Conservation (phyloP, 2,329 filamentous ascomycete species). For the Cordyceps cateniannulata region DNA sequence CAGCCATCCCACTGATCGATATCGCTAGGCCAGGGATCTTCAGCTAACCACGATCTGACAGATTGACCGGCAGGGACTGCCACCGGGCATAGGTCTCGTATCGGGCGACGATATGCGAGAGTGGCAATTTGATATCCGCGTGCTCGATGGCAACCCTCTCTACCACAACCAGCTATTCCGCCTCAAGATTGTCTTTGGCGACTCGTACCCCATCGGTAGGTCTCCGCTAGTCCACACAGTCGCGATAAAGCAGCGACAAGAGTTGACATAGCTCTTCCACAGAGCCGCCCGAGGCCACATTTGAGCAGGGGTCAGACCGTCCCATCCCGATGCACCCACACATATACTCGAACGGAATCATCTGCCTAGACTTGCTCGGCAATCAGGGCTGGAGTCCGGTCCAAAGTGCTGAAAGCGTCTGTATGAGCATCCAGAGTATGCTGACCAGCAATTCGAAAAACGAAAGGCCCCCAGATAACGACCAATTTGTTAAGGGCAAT, state of each 20-base stretch:
- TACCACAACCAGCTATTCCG: constrained; percentile 77
- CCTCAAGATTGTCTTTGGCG: constrained; percentile 79
- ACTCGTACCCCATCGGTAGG: constrained; percentile 83
- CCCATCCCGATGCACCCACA: constrained; percentile 92
- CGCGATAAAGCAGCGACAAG: too few species aligned
- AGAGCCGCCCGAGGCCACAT: constrained; percentile 95
- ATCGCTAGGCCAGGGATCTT: background rate
- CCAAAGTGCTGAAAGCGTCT: constrained; percentile 93
- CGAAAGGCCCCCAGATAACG: constrained; percentile 84
- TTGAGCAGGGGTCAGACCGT: constrained; percentile 58
- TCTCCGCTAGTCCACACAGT: background rate
- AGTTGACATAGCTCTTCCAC: constrained; percentile 7
- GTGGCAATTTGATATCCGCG: constrained; percentile 88
- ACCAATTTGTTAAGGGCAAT: constrained; percentile 80
- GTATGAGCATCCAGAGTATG: constrained; percentile 98
- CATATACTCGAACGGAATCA: constrained; percentile 97
- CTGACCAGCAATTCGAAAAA: constrained; percentile 89
- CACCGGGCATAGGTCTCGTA: constrained; percentile 70
- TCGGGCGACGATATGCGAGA: constrained; percentile 64
- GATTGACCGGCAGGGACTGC: constrained; percentile 49
- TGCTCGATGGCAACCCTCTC: constrained; percentile 84
- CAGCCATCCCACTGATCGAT: background rate
- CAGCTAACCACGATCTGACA: constrained; percentile 21
- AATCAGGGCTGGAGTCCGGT: constrained; percentile 90
- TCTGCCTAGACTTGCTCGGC: constrained; percentile 89